Evolutionary conservation across 495 filamentous ascomycete species (phyloP).

Genomic region (Xylaria sp.): DNA sequence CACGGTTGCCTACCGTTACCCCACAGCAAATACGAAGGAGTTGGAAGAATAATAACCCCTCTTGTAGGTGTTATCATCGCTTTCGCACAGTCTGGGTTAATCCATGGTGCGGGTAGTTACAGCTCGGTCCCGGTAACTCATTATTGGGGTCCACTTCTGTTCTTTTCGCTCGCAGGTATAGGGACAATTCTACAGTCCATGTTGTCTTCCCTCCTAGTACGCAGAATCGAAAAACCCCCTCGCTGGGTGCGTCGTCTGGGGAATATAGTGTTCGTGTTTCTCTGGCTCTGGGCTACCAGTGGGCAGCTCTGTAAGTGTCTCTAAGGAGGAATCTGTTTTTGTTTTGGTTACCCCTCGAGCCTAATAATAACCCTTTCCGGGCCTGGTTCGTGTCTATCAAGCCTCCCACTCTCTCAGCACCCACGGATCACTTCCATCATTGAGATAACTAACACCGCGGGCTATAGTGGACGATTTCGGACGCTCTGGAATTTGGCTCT

Average conservation of each 20-base stretch:
- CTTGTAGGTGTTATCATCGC: slow-evolving; percentile 50
- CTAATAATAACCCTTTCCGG: not conserved
- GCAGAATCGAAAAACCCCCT: slow-evolving; percentile 42
- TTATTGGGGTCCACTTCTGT: slow-evolving; percentile 46
- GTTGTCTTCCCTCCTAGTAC: slow-evolving; percentile 13
- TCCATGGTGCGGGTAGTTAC: slow-evolving; percentile 67
- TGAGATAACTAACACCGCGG: not conserved
- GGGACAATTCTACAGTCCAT: slow-evolving; percentile 61
- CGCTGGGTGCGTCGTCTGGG: slow-evolving; percentile 47
- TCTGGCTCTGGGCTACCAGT: slow-evolving; percentile 66
- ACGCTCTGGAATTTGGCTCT: slow-evolving; percentile 66
- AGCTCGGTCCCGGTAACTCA: slow-evolving; percentile 55
- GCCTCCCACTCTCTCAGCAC: not conserved
- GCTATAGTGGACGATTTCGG: slow-evolving; percentile 65
- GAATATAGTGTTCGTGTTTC: slow-evolving; percentile 60
- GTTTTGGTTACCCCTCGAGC: not conserved
- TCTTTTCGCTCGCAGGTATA: slow-evolving; percentile 64
- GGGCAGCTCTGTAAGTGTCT: slow-evolving; percentile 39
- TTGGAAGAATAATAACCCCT: not conserved
- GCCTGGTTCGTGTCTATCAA: too few relatives aligned
- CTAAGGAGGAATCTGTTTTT: not conserved
- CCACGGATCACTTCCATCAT: not conserved
- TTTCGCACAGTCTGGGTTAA: slow-evolving; percentile 64
- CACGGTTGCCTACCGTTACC: slow-evolving; percentile 39
- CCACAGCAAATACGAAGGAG: not conserved